phyloP scores from a whole-genome alignment of 2,329 filamentous ascomycete species.

The Ophiostoma novo-ulmi region DNA sequence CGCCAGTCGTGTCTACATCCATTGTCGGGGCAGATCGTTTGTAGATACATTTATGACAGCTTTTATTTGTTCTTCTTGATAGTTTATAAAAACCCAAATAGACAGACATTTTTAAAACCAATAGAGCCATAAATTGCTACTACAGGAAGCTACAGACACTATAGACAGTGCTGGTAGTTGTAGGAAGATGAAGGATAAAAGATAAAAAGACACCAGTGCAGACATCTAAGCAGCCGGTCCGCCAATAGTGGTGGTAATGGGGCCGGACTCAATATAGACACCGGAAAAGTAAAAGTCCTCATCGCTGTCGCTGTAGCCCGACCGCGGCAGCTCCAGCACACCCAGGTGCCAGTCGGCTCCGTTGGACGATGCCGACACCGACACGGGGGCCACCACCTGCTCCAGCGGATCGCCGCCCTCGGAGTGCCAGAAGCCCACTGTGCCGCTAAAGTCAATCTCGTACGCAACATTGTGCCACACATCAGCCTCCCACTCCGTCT shows the following conservation, averaged over 20 bases:
- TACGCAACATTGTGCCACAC: constrained; percentile 74
- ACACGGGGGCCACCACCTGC: constrained; percentile 56
- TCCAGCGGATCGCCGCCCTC: constrained; percentile 54
- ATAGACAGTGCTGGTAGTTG: too few relatives aligned
- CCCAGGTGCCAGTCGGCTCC: constrained; percentile 70
- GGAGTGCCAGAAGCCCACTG: constrained; percentile 66
- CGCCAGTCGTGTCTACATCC: neutral
- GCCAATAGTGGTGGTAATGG: constrained; percentile 31
- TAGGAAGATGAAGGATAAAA: too few relatives aligned
- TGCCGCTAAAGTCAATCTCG: constrained; percentile 62
- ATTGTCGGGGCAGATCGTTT: neutral
- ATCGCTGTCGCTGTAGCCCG: constrained; percentile 46
- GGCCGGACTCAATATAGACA: constrained; percentile 62
- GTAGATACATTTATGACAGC: neutral
- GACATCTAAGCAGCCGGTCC: constrained; percentile 23
- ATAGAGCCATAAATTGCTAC: too few relatives aligned
- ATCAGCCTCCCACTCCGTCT: constrained; percentile 53
- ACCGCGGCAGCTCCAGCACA: constrained; percentile 58
- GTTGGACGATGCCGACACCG: constrained; percentile 57
- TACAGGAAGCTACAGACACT: too few relatives aligned
- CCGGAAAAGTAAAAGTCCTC: constrained; percentile 71
- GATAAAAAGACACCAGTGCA: neutral
- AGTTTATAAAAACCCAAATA: too few relatives aligned
- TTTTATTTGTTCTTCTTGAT: neutral
- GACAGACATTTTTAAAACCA: neutral